Conservation (phyloP, 116 monocot species). For the Posidonia oceanica region DNA sequence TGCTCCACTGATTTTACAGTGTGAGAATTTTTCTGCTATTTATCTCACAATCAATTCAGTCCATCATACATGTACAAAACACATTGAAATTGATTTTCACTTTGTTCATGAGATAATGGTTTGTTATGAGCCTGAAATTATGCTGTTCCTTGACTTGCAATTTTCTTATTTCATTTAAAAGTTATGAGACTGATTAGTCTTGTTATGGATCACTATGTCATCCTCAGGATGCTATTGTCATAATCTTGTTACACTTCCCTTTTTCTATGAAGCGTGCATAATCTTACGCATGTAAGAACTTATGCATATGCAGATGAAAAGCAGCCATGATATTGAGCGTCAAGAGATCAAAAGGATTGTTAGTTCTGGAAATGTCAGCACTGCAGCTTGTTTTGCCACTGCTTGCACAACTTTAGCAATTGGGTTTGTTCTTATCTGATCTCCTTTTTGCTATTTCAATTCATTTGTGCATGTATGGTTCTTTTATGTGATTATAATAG, state of each 20-base stretch:
- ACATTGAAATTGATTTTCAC: too few relatives aligned
- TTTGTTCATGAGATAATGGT: too few relatives aligned
- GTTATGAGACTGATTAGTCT: too few relatives aligned
- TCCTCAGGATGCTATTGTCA: too few relatives aligned
- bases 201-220: too few relatives aligned
- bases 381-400: conserved; percentile 59
- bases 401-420: conserved; percentile 55
- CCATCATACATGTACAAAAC: too few relatives aligned
- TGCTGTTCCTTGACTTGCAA: too few relatives aligned
- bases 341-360: conserved; percentile 79
- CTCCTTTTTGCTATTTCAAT: background rate
- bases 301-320: conserved; percentile 47
- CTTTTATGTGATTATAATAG: background rate
- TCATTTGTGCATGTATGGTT: background rate
- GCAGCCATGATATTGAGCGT: conserved; percentile 34
- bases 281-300: background rate
- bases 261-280: background rate
- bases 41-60: too few relatives aligned
- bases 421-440: conserved; percentile 39
- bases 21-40: too few relatives aligned
- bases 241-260: background rate
- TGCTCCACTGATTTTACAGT: too few relatives aligned
- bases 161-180: too few relatives aligned
- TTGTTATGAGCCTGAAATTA: too few relatives aligned
- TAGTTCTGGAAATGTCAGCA: conserved; percentile 62